Percentiles rank a stretch among this genome's conserved stretches.
Evolutionary conservation across 2,329 filamentous ascomycete species (phyloP).

Genomic region (Paecilomyces sp.): DNA sequence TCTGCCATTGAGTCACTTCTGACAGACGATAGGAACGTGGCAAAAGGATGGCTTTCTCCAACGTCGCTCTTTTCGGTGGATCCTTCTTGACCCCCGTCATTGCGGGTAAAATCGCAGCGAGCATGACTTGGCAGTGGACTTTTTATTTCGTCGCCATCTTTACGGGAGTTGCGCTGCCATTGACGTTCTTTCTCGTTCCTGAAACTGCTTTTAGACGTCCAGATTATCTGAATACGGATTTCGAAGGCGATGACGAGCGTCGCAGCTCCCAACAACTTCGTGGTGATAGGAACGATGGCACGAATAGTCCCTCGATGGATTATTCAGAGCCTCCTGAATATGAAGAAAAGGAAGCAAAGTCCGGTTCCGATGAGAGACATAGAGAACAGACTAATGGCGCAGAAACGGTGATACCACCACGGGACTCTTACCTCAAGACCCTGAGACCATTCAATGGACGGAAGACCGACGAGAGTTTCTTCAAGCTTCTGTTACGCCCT

Average conservation of each 20-base stretch:
- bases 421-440: slow-evolving; percentile 51
- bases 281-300: slow-evolving; percentile 1
- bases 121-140: slow-evolving; percentile 75
- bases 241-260: slow-evolving; percentile 32
- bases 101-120: slow-evolving; percentile 74
- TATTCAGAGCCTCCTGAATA: neutral
- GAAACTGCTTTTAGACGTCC: slow-evolving; percentile 74
- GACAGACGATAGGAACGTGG: slow-evolving; percentile 55
- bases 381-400: neutral
- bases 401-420: slow-evolving; percentile 31
- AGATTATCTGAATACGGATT: slow-evolving; percentile 62
- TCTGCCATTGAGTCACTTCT: neutral
- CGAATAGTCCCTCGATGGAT: neutral
- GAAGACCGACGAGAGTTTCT: slow-evolving; percentile 70
- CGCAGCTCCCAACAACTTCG: slow-evolving; percentile 2
- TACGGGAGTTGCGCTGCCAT: slow-evolving; percentile 59
- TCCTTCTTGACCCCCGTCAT: slow-evolving; percentile 79
- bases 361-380: neutral
- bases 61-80: slow-evolving; percentile 63
- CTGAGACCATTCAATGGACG: slow-evolving; percentile 71
- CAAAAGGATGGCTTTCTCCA: slow-evolving; percentile 76
- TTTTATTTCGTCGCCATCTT: slow-evolving; percentile 90
- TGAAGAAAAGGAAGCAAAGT: neutral
- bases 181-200: slow-evolving; percentile 71
- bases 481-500: slow-evolving; percentile 60